Conservation (phyloP, 306 rosid genomes). For the Rosa chinensis region DNA sequence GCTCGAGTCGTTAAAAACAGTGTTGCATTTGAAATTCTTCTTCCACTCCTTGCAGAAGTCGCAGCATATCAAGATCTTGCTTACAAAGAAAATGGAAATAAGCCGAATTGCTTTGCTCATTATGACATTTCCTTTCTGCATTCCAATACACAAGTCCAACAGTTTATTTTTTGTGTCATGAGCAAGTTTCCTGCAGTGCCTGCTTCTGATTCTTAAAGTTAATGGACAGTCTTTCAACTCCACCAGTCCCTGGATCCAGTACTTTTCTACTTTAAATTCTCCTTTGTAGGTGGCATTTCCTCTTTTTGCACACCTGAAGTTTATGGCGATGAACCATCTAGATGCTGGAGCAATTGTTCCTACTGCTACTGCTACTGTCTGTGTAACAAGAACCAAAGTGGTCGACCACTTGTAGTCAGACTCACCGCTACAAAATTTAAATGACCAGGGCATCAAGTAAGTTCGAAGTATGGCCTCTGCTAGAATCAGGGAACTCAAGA, state of each 20-base stretch:
- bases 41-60: constrained; percentile 35
- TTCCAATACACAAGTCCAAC: constrained; percentile 47
- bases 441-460: constrained; percentile 52
- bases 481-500: constrained; percentile 57
- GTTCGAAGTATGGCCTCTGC: constrained; percentile 61
- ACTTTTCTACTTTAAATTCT: constrained; percentile 54
- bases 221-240: constrained; percentile 55
- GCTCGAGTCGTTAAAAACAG: constrained; percentile 27
- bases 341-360: constrained; percentile 80
- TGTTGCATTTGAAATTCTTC: constrained; percentile 22
- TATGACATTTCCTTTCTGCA: constrained; percentile 61
- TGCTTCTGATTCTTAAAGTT: constrained; percentile 34
- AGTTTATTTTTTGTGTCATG: constrained; percentile 44
- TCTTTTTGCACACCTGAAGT: constrained; percentile 52
- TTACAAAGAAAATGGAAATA: constrained; percentile 47
- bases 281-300: constrained; percentile 25
- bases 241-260: constrained; percentile 58
- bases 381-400: constrained; percentile 56
- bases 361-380: constrained; percentile 58
- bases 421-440: constrained; percentile 60
- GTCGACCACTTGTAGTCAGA: constrained; percentile 82
- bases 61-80: constrained; percentile 33
- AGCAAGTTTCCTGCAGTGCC: constrained; percentile 46
- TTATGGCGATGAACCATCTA: constrained; percentile 71
- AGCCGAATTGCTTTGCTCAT: constrained; percentile 51